These are phyloP conservation scores for Rhizophagus clarus DNA, from an alignment of 192 early-diverging fungal genomes.

Conservation along the genomic window DNA sequence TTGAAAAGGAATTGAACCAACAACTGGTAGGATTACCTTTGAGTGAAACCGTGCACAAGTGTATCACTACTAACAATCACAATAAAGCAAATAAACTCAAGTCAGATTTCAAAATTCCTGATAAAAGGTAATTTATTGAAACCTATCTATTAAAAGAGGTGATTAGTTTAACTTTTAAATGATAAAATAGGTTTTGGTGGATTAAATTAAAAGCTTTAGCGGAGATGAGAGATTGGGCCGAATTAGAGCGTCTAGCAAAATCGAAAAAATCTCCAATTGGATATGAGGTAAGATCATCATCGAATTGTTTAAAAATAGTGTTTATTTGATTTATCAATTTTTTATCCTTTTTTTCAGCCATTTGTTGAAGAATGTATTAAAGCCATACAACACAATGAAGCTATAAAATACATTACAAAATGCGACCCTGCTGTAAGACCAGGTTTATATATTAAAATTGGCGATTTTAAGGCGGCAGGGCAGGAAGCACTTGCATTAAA, in stretches of 20 bases:
- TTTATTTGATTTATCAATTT: background rate
- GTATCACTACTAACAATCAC: constrained; percentile 70
- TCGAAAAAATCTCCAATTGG: constrained; percentile 82
- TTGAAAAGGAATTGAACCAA: constrained; percentile 74
- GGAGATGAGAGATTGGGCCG: constrained; percentile 80
- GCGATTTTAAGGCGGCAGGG: constrained; percentile 73
- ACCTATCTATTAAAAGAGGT: no score
- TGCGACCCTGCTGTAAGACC: constrained; percentile 67
- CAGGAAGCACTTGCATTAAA: constrained; percentile 64
- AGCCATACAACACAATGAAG: constrained; percentile 74
- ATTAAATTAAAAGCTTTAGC: constrained; percentile 85
- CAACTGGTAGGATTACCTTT: constrained; percentile 73
- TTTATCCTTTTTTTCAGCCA: constrained; percentile 41
- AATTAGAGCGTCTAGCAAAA: constrained; percentile 77
- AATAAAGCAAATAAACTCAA: constrained; percentile 76
- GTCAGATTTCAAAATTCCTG: constrained; percentile 85
- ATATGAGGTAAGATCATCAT: constrained; percentile 49
- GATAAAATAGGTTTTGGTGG: constrained; percentile 76
- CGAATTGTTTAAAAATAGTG: background rate
- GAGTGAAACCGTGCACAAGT: constrained; percentile 84
- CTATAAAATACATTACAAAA: constrained; percentile 72
- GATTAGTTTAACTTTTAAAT: no score
- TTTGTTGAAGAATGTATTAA: constrained; percentile 84
- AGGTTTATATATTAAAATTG: constrained; percentile 68
- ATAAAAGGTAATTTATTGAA: constrained; percentile 57